Conservation (phyloP, 2,329 filamentous ascomycete genomes). For the Colletotrichum sp. region DNA sequence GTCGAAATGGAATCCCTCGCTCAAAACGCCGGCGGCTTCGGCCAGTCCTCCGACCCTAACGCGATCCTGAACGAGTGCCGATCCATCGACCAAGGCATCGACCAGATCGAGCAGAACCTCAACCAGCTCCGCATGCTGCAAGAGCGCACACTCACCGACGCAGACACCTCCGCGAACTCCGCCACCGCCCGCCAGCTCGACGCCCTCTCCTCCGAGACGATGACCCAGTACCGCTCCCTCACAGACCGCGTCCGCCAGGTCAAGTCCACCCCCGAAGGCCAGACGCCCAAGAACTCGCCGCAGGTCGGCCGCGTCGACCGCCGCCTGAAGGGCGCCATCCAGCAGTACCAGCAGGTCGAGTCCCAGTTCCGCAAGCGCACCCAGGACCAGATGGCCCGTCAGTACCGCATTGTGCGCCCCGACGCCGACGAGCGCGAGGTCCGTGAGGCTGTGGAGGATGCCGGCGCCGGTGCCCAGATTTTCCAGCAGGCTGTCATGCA, state of each 20-base stretch:
- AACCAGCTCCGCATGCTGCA: conserved; percentile 75
- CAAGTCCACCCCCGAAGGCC: conserved; percentile 81
- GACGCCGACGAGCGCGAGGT: conserved; percentile 83
- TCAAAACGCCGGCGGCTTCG: conserved; percentile 54
- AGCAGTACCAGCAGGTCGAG: conserved; percentile 82
- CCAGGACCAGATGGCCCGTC: conserved; percentile 83
- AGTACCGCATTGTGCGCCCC: conserved; percentile 88
- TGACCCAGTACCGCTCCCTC: conserved; percentile 80
- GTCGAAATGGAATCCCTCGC: conserved; percentile 76
- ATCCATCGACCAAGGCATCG: conserved; percentile 77
- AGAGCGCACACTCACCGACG: conserved; percentile 74
- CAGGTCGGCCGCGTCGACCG: conserved; percentile 85
- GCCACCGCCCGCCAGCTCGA: conserved; percentile 74
- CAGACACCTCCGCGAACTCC: conserved; percentile 72
- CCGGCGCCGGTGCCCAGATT: conserved; percentile 71
- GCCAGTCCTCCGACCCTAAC: conserved; percentile 64
- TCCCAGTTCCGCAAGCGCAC: conserved; percentile 80
- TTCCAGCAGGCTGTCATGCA: conserved; percentile 88
- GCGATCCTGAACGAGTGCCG: conserved; percentile 85
- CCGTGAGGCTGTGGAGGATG: conserved; percentile 76
- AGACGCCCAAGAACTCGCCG: conserved; percentile 73
- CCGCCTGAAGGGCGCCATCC: conserved; percentile 80
- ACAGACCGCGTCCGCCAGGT: conserved; percentile 80
- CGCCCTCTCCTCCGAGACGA: conserved; percentile 76
- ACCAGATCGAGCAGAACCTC: conserved; percentile 75